Evolutionary conservation across 2,329 filamentous ascomycete species (phyloP).

Genomic region (Colletotrichum karsti): DNA sequence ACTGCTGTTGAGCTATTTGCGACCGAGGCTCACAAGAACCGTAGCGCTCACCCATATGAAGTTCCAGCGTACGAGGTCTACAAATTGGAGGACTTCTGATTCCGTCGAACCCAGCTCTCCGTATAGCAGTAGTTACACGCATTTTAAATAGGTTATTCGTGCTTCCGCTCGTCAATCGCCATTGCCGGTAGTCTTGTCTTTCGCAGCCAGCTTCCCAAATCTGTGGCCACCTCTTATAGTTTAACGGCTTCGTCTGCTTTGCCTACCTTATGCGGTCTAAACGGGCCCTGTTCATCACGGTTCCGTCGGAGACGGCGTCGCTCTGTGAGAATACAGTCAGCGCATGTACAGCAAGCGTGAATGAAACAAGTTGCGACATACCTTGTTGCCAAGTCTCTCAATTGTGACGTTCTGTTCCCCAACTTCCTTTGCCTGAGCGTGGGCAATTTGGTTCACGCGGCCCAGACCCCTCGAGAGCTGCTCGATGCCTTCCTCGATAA

Average conservation of each 20-base stretch:
- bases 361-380: conserved; percentile 44
- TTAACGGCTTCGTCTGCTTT: conserved; percentile 9
- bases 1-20: not conserved
- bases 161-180: not conserved
- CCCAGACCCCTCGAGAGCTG: conserved; percentile 77
- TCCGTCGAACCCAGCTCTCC: not conserved
- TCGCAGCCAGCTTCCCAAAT: not conserved
- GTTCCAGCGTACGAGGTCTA: conserved; percentile 37
- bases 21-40: not conserved
- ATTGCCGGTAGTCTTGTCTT: not conserved
- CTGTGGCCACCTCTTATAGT: not conserved
- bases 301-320: conserved; percentile 83
- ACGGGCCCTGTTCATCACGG: conserved; percentile 79
- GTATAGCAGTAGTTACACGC: too few relatives aligned
- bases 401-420: conserved; percentile 80
- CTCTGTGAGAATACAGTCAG: conserved; percentile 62
- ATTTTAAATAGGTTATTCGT: too few relatives aligned
- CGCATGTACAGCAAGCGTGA: not conserved
- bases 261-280: conserved; percentile 68
- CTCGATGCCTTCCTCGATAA: conserved; percentile 67
- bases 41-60: conserved; percentile 37
- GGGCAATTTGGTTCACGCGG: conserved; percentile 77
- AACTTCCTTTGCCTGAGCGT: conserved; percentile 78
- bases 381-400: conserved; percentile 81
- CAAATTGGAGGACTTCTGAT: conserved; percentile 36